Percentiles rank a stretch among this genome's conserved stretches.
Conservation (phyloP, 345 rosid species). For the Salix arbutifolia region DNA sequence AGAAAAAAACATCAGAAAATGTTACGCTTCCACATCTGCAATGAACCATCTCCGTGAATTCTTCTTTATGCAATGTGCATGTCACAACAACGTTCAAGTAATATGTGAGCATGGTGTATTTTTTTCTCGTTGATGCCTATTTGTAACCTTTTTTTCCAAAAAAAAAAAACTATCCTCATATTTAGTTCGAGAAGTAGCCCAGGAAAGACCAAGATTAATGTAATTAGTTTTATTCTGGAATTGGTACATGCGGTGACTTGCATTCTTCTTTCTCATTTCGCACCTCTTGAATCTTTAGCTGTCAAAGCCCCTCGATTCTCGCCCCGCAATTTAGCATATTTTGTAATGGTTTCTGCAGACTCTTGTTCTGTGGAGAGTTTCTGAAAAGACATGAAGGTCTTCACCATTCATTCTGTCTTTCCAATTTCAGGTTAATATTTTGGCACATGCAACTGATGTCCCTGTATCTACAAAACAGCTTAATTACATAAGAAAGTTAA, state of each 20-base stretch:
- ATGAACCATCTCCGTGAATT: background rate
- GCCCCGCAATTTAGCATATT: too few species aligned
- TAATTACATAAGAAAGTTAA: constrained; percentile 63
- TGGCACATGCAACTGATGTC: constrained; percentile 72
- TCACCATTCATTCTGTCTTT: constrained; percentile 22
- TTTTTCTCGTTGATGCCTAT: background rate
- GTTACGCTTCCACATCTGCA: background rate
- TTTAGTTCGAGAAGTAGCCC: background rate
- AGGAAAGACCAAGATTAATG: too few species aligned
- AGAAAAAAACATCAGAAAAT: background rate
- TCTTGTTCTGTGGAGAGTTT: background rate
- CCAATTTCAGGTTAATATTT: constrained; percentile 70
- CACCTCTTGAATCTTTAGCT: background rate
- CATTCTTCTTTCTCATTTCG: background rate
- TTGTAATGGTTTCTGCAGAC: background rate
- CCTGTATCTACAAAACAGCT: constrained; percentile 73
- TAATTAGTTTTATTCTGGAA: too few species aligned
- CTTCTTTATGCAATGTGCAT: background rate
- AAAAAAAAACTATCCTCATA: background rate
- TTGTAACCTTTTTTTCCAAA: background rate
- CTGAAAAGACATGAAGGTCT: constrained; percentile 1
- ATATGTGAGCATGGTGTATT: background rate
- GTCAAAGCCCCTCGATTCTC: background rate
- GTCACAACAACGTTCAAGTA: background rate
- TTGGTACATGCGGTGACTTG: background rate